These are phyloP conservation scores for Gossypium aridum DNA, from an alignment of 441 rosid genomes.

Conservation along the genomic window DNA sequence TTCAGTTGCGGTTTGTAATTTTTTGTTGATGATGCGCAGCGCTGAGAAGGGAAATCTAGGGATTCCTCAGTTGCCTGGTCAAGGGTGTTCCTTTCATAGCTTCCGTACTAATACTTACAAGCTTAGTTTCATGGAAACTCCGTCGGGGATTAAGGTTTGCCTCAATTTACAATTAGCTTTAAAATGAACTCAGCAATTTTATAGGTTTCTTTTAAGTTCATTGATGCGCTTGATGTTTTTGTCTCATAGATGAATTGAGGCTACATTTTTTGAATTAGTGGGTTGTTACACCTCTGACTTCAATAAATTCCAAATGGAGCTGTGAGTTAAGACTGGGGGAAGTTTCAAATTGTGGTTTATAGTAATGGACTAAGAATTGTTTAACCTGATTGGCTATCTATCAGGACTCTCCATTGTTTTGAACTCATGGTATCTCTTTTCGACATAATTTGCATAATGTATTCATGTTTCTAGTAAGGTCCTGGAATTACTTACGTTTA, in stretches of 20 bases:
- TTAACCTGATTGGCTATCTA: background rate
- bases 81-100: constrained; percentile 90
- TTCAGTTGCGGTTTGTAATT: background rate
- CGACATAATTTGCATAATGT: background rate
- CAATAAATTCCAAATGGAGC: background rate
- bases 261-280: background rate
- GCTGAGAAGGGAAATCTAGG: constrained; percentile 79
- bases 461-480: background rate
- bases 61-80: constrained; percentile 83
- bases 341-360: background rate
- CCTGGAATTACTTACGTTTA: background rate
- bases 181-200: background rate
- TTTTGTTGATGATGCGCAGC: constrained; percentile 24
- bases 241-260: background rate
- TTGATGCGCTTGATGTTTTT: background rate
- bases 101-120: constrained; percentile 89
- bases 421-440: background rate
- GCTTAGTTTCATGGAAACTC: constrained; percentile 93
- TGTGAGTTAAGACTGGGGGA: background rate
- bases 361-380: background rate
- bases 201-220: background rate
- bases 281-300: background rate
- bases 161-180: background rate
- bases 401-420: background rate
- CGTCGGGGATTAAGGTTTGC: constrained; percentile 81